Evolutionary conservation across 257 asterid species (phyloP).

Genomic region (Asclepias syriaca): DNA sequence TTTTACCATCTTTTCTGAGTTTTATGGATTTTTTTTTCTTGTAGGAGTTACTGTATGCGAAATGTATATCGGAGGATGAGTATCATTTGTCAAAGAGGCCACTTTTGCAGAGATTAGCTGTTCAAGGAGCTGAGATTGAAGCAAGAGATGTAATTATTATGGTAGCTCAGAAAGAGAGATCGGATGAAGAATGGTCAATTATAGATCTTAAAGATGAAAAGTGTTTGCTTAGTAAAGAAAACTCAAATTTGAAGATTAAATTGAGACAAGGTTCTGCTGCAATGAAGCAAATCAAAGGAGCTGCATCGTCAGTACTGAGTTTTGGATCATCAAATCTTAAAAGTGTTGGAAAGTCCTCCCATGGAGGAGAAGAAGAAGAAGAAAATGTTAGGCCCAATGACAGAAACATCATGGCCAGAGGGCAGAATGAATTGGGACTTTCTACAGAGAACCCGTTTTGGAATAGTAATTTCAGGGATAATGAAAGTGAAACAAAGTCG

Average conservation of each 20-base stretch:
- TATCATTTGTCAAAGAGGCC: constrained; percentile 86
- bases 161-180: constrained; percentile 31
- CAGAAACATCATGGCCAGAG: not conserved
- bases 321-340: constrained; percentile 39
- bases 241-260: constrained; percentile 27
- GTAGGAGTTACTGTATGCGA: constrained; percentile 74
- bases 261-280: constrained; percentile 31
- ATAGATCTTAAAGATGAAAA: constrained; percentile 59
- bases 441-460: constrained; percentile 64
- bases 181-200: constrained; percentile 66
- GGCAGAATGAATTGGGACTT: constrained; percentile 36
- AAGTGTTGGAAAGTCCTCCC: constrained; percentile 21
- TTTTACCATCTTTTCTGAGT: not conserved
- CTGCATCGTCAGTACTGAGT: constrained; percentile 45
- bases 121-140: constrained; percentile 90
- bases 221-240: constrained; percentile 20
- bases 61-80: constrained; percentile 85
- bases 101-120: constrained; percentile 72
- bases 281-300: constrained; percentile 46
- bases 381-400: constrained; percentile 24
- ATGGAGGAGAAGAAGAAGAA: constrained; percentile 14
- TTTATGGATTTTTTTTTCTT: not conserved
- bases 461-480: constrained; percentile 26
- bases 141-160: constrained; percentile 61
- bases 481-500: constrained; percentile 33